Conservation (phyloP, 768 basidiomycete species). For the Tylopilus rubrobrunneus region DNA sequence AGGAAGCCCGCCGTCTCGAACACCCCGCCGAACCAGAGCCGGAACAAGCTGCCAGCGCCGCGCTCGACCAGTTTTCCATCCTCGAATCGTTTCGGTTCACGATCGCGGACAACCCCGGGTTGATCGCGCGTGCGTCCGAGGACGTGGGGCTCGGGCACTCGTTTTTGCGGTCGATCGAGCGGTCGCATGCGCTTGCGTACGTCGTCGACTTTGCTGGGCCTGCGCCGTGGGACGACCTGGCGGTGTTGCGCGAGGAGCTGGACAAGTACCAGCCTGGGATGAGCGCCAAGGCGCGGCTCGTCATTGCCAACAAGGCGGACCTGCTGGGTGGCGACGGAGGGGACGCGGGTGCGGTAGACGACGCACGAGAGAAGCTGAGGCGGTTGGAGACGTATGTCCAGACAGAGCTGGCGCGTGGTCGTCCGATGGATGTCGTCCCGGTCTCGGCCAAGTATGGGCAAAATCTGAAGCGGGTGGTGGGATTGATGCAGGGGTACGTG, state of each 20-base stretch:
- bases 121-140: conserved; percentile 79
- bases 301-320: conserved; percentile 96
- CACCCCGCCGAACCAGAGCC: conserved; percentile 15
- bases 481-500: conserved; percentile 65
- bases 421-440: conserved; percentile 66
- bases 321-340: conserved; percentile 49
- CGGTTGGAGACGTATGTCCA: conserved; percentile 55
- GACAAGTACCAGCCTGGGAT: conserved; percentile 79
- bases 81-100: conserved; percentile 86
- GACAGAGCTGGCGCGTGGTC: conserved; percentile 37
- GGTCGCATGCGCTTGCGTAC: conserved; percentile 85
- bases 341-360: conserved; percentile 44
- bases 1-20: conserved; percentile 41
- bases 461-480: conserved; percentile 71
- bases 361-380: conserved; percentile 54
- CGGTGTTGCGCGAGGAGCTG: conserved; percentile 73
- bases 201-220: conserved; percentile 83
- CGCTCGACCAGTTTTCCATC: conserved; percentile 48
- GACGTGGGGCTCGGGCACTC: conserved; percentile 93
- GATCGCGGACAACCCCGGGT: conserved; percentile 94
- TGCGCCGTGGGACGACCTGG: conserved; percentile 75
- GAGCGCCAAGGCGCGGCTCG: conserved; percentile 70
- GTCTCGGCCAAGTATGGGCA: conserved; percentile 83
- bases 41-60: background rate
- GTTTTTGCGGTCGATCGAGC: conserved; percentile 90